A percentile compares a stretch with the other conserved stretches of the same genome.
phyloP scores from a whole-genome alignment of 495 filamentous ascomycete species.

The Mytilinidion resinicola region DNA sequence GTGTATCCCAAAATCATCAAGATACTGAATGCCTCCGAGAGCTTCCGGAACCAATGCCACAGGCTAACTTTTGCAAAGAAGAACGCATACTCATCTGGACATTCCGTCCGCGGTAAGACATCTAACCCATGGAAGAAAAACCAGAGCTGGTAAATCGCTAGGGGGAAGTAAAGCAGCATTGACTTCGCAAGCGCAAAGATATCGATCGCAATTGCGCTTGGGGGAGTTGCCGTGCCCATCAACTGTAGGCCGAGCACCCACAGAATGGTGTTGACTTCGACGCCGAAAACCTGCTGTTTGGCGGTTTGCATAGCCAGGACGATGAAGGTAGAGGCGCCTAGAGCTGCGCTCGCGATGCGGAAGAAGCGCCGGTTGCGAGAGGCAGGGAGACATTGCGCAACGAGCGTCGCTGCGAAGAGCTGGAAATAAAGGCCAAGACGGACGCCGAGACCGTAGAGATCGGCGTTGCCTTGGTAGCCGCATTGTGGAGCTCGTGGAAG shows the following conservation, averaged over 20 bases:
- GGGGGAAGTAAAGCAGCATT: background rate
- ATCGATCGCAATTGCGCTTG: background rate
- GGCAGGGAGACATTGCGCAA: too few species aligned
- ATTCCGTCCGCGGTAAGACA: background rate
- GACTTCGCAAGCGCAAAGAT: too few species aligned
- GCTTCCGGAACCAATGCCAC: background rate
- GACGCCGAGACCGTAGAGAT: constrained; percentile 14
- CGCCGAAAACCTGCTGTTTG: background rate
- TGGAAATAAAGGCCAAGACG: constrained; percentile 13
- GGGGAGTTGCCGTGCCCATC: background rate
- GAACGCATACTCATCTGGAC: background rate
- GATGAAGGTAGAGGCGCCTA: background rate
- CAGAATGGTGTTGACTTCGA: background rate
- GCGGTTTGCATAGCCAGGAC: background rate
- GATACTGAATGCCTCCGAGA: background rate
- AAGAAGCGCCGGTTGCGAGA: background rate
- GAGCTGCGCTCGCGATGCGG: background rate
- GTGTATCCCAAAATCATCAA: too few species aligned
- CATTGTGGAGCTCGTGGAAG: background rate
- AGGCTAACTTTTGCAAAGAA: background rate
- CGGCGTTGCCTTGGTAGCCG: background rate
- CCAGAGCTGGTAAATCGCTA: background rate
- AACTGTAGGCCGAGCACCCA: background rate
- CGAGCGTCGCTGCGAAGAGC: background rate
- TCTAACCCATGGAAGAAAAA: background rate